Evolutionary conservation across 2,329 filamentous ascomycete species (phyloP), one percentile per base, ranked within the genome.

Genomic region (Ceratocystis cubensis): DNA sequence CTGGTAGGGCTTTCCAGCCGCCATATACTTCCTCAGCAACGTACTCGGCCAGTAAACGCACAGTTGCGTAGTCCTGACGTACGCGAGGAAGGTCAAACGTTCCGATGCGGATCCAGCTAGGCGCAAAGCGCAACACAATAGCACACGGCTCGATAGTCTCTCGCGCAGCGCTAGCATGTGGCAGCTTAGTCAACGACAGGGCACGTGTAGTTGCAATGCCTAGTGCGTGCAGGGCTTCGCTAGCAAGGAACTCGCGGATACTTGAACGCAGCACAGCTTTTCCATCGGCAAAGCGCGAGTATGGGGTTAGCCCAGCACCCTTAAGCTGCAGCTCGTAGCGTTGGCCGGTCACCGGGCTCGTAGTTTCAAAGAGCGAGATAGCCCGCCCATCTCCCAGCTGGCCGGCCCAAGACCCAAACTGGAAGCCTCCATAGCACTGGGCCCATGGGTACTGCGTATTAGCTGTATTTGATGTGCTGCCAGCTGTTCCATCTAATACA

Each of bases 221-320:
- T 1, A 99, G 82, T 0, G 91, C 90, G 74, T 96, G 84, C 56
- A 99, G 82, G 30, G 87, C 86, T 78, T 99, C 94, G 62, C 89
- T 95, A 22, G 96, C 92, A 56, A 99, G 79, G 71, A 94, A 99
- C 77, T 99, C 94, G 69, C 94, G 84, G 71, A 99, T 96, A 73
- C 91, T 96, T 33, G 90, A 96, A 69, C 94, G 81, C 64, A 99
- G 78, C 2, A 99, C 94, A 0, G 94, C 94, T 74, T 94, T 93
- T 37, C 94, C 94, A 74, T 99, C 94, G 28, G 94, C 94, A 71
- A 99, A 99, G 2, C 94, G 87, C 48, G 90, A 96, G 77, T 99
- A 99, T 0, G 94, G 94, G 3, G 94, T 99, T 72, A 88, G 79
- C 4, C 94, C 94, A 17, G 94, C 94, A 28, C 94, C 94, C 75